Evolutionary conservation across 73 alveolate genomes (phyloP).

Genomic region (Stentor roeselii): DNA sequence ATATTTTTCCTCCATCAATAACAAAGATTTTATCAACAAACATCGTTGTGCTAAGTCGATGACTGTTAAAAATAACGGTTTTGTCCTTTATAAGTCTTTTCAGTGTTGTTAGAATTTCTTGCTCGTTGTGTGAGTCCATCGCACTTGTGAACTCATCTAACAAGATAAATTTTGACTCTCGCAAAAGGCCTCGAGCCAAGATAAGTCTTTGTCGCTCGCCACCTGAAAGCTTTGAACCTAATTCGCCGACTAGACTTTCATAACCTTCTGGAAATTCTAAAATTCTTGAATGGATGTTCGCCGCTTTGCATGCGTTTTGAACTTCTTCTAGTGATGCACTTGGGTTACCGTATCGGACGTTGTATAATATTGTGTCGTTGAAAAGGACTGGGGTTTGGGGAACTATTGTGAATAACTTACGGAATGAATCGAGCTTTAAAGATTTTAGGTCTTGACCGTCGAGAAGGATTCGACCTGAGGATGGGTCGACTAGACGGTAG

Average conservation of each 20-base stretch:
- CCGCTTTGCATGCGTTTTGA: constrained; percentile 47
- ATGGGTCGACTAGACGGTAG: constrained; percentile 56
- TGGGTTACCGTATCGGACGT: constrained; percentile 70
- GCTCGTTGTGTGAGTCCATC: constrained; percentile 78
- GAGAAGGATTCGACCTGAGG: constrained; percentile 55
- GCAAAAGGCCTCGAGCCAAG: constrained; percentile 81
- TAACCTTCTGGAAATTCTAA: constrained; percentile 72
- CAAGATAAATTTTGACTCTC: constrained; percentile 66
- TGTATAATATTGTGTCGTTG: constrained; percentile 75
- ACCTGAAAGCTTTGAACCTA: constrained; percentile 85
- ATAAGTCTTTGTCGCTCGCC: constrained; percentile 83
- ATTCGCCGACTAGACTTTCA: constrained; percentile 82
- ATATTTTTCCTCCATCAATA: constrained; percentile 75
- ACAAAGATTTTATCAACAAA: constrained; percentile 85
- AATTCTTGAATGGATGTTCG: constrained; percentile 62
- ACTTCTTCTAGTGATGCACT: constrained; percentile 68
- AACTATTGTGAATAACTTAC: constrained; percentile 59
- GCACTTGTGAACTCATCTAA: constrained; percentile 91
- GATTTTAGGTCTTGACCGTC: constrained; percentile 71
- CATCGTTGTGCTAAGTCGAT: constrained; percentile 79
- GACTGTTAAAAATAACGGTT: constrained; percentile 90
- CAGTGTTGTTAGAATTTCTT: constrained; percentile 69
- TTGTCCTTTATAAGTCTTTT: constrained; percentile 68
- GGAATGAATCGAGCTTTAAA: constrained; percentile 63
- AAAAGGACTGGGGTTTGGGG: constrained; percentile 78